These are phyloP conservation scores for Xylaria sp. DNA, from an alignment of 495 filamentous ascomycete species.

Conservation along the genomic window DNA sequence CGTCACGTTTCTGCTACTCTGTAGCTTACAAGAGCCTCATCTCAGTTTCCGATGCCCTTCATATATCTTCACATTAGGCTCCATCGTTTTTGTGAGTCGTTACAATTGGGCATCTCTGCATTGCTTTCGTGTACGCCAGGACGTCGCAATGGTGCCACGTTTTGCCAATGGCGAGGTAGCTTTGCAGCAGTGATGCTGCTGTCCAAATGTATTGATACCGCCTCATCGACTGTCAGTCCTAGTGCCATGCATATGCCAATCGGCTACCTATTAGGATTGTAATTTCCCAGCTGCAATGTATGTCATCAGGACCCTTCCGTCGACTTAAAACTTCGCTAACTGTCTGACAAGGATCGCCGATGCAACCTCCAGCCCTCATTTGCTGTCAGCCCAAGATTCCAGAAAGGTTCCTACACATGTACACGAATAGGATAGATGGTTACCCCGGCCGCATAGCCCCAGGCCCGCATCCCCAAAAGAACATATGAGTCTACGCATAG, in stretches of 20 bases:
- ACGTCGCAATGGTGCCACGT: slow-evolving; percentile 26
- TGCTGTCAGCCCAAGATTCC: slow-evolving; percentile 12
- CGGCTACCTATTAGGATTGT: background rate
- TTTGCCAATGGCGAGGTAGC: background rate
- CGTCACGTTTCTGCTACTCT: slow-evolving; percentile 15
- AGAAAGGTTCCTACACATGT: background rate
- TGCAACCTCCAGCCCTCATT: background rate
- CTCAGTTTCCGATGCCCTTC: slow-evolving; percentile 9
- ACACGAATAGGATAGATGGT: background rate
- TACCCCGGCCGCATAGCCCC: background rate
- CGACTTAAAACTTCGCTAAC: background rate
- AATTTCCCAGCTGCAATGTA: slow-evolving; percentile 8
- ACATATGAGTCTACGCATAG: background rate
- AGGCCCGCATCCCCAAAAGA: background rate
- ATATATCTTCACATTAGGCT: slow-evolving; percentile 25
- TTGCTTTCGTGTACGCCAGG: background rate
- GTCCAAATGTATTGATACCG: background rate
- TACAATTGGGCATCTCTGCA: slow-evolving; percentile 25
- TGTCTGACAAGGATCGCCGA: slow-evolving; percentile 16
- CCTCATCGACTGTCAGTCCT: slow-evolving; percentile 17
- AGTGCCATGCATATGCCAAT: background rate
- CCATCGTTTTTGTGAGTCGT: slow-evolving; percentile 1
- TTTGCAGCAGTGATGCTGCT: slow-evolving; percentile 11
- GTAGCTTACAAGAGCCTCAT: slow-evolving; percentile 20
- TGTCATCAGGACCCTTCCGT: slow-evolving; percentile 12